Evolutionary conservation across 495 filamentous ascomycete genomes (phyloP).

Genomic region (Neurospora sp.): DNA sequence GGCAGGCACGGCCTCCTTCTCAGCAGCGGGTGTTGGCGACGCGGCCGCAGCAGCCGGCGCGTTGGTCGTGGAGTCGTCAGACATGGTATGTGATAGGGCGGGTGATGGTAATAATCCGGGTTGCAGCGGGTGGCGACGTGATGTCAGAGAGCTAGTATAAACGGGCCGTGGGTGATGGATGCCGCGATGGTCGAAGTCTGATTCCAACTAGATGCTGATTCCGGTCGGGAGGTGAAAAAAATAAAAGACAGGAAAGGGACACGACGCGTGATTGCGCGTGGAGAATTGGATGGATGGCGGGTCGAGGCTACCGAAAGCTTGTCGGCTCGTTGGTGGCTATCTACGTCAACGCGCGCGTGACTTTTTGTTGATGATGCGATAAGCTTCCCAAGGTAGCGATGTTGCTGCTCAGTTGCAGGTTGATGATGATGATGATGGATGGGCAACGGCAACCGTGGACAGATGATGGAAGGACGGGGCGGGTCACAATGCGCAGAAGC

Average conservation of each 20-base stretch:
- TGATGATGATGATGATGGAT: neutral
- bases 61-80: conserved; percentile 9
- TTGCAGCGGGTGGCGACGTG: conserved; percentile 12
- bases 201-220: neutral
- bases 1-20: conserved; percentile 9
- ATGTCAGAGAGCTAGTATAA: conserved; percentile 13
- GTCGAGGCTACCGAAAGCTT: neutral
- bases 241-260: neutral
- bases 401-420: neutral
- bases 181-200: conserved; percentile 8
- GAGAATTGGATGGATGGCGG: neutral
- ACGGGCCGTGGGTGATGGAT: conserved; percentile 6
- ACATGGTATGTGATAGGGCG: conserved; percentile 8
- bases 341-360: conserved; percentile 2
- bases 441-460: neutral
- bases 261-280: neutral
- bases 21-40: conserved; percentile 7
- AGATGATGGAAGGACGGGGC: neutral
- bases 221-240: neutral
- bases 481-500: conserved; percentile 19
- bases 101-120: neutral
- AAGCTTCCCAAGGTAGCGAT: neutral
- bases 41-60: conserved; percentile 4
- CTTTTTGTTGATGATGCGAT: neutral
- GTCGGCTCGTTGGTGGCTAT: neutral